Conservation (phyloP, 2,329 filamentous ascomycete species). For the Arthrocladium fulminans region DNA sequence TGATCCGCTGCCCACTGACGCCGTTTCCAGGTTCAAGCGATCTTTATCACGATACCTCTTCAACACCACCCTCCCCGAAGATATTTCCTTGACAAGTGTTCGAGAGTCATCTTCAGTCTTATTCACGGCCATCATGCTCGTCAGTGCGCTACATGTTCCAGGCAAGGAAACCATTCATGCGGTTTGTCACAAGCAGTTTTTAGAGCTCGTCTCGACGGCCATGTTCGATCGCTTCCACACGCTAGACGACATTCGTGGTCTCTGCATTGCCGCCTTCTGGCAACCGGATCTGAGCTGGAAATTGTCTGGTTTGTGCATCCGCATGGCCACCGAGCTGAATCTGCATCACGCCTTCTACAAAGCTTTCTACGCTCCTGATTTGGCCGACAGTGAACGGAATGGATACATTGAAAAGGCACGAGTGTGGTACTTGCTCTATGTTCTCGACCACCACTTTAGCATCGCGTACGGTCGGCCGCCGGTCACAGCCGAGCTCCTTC, state of each 20-base stretch:
- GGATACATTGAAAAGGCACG: constrained; percentile 44
- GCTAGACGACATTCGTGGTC: constrained; percentile 49
- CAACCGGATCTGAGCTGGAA: constrained; percentile 55
- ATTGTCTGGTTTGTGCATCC: constrained; percentile 50
- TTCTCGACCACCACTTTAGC: constrained; percentile 58
- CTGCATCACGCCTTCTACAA: constrained; percentile 47
- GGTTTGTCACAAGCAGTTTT: constrained; percentile 49
- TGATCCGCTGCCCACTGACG: background rate
- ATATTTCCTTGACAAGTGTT: constrained; percentile 43
- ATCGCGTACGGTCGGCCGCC: constrained; percentile 53
- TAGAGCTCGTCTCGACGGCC: constrained; percentile 47
- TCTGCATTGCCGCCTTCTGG: constrained; percentile 56
- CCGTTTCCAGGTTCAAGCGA: constrained; percentile 16
- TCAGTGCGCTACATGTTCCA: constrained; percentile 51
- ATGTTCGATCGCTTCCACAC: constrained; percentile 52
- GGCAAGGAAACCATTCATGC: constrained; percentile 45
- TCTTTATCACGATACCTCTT: constrained; percentile 22
- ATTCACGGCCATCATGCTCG: constrained; percentile 48
- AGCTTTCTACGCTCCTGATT: constrained; percentile 41
- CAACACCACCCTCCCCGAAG: constrained; percentile 38
- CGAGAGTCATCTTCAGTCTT: constrained; percentile 48
- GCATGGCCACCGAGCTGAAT: constrained; percentile 50
- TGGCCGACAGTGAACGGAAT: constrained; percentile 23
- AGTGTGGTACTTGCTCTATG: constrained; percentile 55
- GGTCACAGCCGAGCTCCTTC: constrained; percentile 49